Evolutionary conservation across 306 rosid genomes (phyloP), one percentile per base, ranked within the genome.

Genomic region (Luffa aegyptiaca): DNA sequence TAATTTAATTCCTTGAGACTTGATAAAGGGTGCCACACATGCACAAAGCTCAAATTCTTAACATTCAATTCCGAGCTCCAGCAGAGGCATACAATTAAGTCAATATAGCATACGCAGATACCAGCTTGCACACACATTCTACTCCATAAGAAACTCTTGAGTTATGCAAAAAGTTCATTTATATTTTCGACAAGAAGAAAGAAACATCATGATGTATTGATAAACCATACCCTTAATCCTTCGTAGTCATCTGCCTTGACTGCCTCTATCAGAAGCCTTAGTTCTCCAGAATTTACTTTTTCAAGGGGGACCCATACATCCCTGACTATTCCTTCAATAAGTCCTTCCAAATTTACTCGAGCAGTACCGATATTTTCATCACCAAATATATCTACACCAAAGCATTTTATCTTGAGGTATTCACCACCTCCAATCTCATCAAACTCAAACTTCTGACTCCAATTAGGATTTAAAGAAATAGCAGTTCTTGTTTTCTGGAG

Each of bases 271-370:
- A 88, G 84, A 85, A 96, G 96, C 85, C 97, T 87, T 61, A 96
- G 73, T 84, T 96, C 99, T 83, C 99, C 99, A 1, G 97, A 96
- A 64, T 86, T 93, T 76, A 87, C 98, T 86, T 90, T 86, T 84
- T 96, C 99, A 45, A 96, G 93, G 77, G 99, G 99, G 44, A 96
- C 77, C 97, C 99, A 96, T 26, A 91, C 96, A 82, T 96, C 97
- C 93, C 93, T 81, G 79, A 77, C 61, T 0, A 82, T 84, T 33
- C 96, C 96, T 6, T 90, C 98, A 17, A 62, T 79, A 46, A 96
- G 84, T 58, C 99, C 99, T 91, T 96, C 99, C 88, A 96, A 85
- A 88, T 93, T 96, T 64, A 96, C 99, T 41, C 96, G 87, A 8
- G 99, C 98, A 80, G 85, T 89, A 59, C 99, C 99, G 6, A 96